A percentile compares a stretch with the other conserved stretches of the same genome.
phyloP scores from a whole-genome alignment of 176 grass and related monocot species.

The Zea luxurians region DNA sequence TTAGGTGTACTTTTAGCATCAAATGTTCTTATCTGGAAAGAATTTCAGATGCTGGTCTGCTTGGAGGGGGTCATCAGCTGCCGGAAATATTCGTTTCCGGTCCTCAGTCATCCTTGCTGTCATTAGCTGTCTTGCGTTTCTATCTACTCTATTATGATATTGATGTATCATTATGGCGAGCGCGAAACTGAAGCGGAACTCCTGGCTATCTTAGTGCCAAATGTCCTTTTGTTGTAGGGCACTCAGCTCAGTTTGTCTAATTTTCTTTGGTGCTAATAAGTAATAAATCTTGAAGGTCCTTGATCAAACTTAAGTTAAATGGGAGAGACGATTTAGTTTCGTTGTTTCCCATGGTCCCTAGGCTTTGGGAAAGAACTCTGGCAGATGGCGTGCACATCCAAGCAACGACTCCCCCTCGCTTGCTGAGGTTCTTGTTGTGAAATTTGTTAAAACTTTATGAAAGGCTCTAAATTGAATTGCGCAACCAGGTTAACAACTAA shows the following conservation, averaged over 20 bases:
- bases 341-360: neutral
- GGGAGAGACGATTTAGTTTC: neutral
- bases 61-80: neutral
- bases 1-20: neutral
- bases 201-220: neutral
- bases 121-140: neutral
- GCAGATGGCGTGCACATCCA: constrained; percentile 25
- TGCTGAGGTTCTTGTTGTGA: constrained; percentile 7
- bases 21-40: neutral
- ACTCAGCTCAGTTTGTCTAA: neutral
- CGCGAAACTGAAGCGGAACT: neutral
- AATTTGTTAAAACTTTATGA: neutral
- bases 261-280: neutral
- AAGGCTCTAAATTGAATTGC: neutral
- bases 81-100: neutral
- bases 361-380: neutral
- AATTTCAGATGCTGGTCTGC: neutral
- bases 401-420: neutral
- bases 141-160: neutral
- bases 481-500: neutral
- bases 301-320: neutral
- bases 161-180: neutral
- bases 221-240: neutral
- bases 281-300: neutral
- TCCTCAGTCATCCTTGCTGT: neutral